These are phyloP conservation scores for Moesziomyces sp. DNA, from an alignment of 1,284 basidiomycete species.

Conservation along the genomic window DNA sequence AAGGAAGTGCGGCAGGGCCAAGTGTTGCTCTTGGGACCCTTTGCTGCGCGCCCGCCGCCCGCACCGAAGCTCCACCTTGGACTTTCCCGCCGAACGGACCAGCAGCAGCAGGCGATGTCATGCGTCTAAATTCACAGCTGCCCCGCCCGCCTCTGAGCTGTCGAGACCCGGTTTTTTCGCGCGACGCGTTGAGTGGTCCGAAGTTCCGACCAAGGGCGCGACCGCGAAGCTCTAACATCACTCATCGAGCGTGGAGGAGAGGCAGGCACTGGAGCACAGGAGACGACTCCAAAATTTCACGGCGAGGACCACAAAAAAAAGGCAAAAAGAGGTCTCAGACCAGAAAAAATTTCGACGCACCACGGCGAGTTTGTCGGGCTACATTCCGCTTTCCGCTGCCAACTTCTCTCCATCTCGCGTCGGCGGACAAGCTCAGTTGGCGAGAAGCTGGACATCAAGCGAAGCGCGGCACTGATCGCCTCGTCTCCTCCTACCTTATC, in stretches of 20 bases:
- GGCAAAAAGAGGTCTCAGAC: not conserved
- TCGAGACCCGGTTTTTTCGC: not conserved
- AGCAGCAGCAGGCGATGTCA: too few relatives aligned
- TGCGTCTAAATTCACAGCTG: too few relatives aligned
- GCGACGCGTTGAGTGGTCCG: slow-evolving; percentile 41
- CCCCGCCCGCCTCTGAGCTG: not conserved
- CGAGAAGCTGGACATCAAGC: not conserved
- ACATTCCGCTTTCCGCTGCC: not conserved
- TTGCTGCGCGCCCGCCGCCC: too few relatives aligned
- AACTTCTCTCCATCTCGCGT: too few relatives aligned
- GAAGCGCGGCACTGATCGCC: slow-evolving; percentile 8
- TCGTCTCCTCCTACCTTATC: slow-evolving; percentile 39
- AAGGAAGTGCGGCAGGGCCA: not conserved
- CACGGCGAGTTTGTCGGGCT: not conserved
- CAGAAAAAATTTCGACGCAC: slow-evolving; percentile 18
- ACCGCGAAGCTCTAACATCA: not conserved
- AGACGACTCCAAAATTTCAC: slow-evolving; percentile 2
- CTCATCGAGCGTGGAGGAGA: not conserved
- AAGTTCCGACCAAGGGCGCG: not conserved
- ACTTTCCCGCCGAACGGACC: too few relatives aligned
- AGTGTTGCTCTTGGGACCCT: not conserved
- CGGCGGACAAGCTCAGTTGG: too few relatives aligned
- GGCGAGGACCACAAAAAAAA: slow-evolving; percentile 3
- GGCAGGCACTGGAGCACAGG: slow-evolving; percentile 10
- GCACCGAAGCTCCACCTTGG: too few relatives aligned